Evolutionary conservation across 169 alveolate genomes (phyloP), one percentile per base, ranked within the genome.

Genomic region (Plasmodium cynomolgi): DNA sequence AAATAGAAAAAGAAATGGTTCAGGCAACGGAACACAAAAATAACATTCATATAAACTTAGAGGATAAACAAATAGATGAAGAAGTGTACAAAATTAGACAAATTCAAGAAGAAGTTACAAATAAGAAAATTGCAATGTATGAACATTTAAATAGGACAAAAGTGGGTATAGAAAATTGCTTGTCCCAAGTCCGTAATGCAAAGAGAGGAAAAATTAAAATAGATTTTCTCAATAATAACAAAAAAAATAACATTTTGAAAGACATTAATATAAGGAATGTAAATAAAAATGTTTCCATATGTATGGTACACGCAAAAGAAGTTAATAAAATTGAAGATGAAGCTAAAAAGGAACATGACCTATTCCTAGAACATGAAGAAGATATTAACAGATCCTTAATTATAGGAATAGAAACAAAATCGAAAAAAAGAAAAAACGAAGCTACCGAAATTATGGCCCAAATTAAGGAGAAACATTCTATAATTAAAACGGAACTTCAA

Each of bases 391-490:
- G 39, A 23, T 3, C 83, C 41, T 20, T 1, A 31, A 75, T 75
- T 75, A 11, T 75, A 75, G 83, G 58, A 75, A 7, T 75, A 31
- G 41, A 34, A 75, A 75, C 83, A 31, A 75, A 75, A 75, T 75
- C 83, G 39, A 33, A 75, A 26, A 75, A 75, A 75, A 75, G 41
- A 15, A 75, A 34, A 75, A 75, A 75, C 39, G 54, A 75, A 15
- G 83, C 83, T 29, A 20, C 44, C 15, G 3, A 75, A 75, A 75
- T 75, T 11, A 75, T 75, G 83, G 50, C 4, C 39, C 20, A 75
- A 29, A 75, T 75, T 33, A 33, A 75, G 39, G 39, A 4, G 41
- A 44, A 75, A 75, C 34, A 20, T 34, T 15, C 56, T 75, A 75
- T 6, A 7, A 75, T 75, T 31, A 26, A 75, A 34, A 33, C 9